phyloP scores from a whole-genome alignment of 192 early-diverging fungal genomes.

The Umbelopsis sp. region DNA sequence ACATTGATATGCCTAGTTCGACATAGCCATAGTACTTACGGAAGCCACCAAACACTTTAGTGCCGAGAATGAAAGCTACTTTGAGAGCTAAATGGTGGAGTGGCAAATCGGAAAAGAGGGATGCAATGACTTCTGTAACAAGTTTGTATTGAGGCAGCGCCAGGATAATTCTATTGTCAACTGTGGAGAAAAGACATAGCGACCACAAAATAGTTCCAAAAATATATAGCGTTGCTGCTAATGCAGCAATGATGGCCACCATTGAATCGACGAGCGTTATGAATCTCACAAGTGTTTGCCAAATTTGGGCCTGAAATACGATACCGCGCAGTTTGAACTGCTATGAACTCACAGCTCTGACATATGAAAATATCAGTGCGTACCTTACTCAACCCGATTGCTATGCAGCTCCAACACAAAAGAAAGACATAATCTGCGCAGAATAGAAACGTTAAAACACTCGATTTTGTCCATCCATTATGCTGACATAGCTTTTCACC shows the following conservation, averaged over 20 bases:
- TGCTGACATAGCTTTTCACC: too few species aligned
- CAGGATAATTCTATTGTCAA: neutral
- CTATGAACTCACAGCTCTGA: too few species aligned
- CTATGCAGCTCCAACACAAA: too few species aligned
- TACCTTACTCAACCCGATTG: too few species aligned
- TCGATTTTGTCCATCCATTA: too few species aligned
- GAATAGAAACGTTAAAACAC: too few species aligned
- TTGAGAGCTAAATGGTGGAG: constrained; percentile 13
- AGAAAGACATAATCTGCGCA: too few species aligned
- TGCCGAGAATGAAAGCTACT: neutral
- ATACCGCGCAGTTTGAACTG: constrained; percentile 9
- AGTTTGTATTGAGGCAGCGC: neutral
- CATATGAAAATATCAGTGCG: too few species aligned
- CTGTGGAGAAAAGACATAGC: neutral
- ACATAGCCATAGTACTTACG: neutral
- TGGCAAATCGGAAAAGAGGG: constrained; percentile 13
- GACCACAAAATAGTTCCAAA: neutral
- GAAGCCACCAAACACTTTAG: constrained; percentile 20
- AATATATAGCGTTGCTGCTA: constrained; percentile 20
- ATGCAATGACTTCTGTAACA: neutral
- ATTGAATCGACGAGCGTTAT: neutral
- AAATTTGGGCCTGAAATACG: neutral
- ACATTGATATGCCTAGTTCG: neutral
- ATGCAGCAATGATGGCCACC: constrained; percentile 18
- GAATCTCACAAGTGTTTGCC: neutral